phyloP scores from a whole-genome alignment of 345 rosid genomes.

The Aethionema arabicum region DNA sequence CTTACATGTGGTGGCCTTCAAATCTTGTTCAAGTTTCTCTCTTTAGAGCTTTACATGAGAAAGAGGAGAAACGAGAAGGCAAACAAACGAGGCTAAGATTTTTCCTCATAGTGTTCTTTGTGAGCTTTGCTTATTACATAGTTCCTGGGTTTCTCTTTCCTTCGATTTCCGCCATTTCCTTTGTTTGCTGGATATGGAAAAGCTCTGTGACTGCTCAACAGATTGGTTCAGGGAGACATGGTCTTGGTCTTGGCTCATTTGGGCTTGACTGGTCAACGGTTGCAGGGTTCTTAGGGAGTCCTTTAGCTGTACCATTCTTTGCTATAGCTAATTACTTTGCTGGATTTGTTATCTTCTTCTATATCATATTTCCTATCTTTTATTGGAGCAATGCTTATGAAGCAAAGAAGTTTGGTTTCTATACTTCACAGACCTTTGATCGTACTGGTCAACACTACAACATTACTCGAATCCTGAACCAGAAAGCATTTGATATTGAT shows the following conservation, averaged over 20 bases:
- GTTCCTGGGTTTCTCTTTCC: conserved; percentile 68
- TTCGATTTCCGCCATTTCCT: conserved; percentile 56
- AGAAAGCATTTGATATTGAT: conserved; percentile 45
- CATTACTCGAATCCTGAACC: conserved; percentile 48
- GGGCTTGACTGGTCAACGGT: conserved; percentile 74
- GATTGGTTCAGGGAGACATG: conserved; percentile 57
- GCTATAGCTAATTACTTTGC: conserved; percentile 52
- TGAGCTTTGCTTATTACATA: conserved; percentile 62
- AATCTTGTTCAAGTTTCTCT: conserved; percentile 55
- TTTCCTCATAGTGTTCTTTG: conserved; percentile 51
- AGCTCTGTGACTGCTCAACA: conserved; percentile 60
- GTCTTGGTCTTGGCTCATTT: conserved; percentile 69
- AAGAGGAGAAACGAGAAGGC: conserved; percentile 53
- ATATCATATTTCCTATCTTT: conserved; percentile 53
- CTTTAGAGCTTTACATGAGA: conserved; percentile 66
- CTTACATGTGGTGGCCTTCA: conserved; percentile 66
- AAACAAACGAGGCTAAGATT: conserved; percentile 59
- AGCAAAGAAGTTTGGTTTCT: conserved; percentile 57
- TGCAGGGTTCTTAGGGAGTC: conserved; percentile 62
- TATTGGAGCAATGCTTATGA: conserved; percentile 50
- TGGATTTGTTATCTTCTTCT: conserved; percentile 53
- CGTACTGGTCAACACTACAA: conserved; percentile 44
- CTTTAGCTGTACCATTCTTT: conserved; percentile 61
- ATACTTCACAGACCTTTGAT: conserved; percentile 46
- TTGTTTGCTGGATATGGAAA: conserved; percentile 71